A percentile compares a stretch with the other conserved stretches of the same genome.
These are phyloP conservation scores for Pascua sp. DNA, from an alignment of 1,284 basidiomycete species.

Conservation along the genomic window DNA sequence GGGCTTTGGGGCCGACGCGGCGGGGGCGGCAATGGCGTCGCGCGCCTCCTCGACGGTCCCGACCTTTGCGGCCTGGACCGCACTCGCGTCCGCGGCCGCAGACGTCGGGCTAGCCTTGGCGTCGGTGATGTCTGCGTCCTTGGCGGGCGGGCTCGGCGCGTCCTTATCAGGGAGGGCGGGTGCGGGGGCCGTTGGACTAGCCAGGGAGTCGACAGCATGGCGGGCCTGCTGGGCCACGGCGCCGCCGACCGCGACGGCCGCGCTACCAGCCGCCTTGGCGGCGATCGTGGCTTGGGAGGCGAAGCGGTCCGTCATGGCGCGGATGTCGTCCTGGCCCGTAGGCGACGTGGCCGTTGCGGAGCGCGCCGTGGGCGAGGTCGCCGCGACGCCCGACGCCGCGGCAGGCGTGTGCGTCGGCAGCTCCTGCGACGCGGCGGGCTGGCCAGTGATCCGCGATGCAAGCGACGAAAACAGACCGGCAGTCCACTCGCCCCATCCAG, in stretches of 20 bases:
- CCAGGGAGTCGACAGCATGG: slow-evolving; percentile 28
- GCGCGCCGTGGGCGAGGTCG: slow-evolving; percentile 12
- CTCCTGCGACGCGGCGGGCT: not conserved
- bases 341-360: slow-evolving; percentile 16
- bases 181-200: too few species aligned
- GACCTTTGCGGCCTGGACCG: too few species aligned
- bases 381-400: slow-evolving; percentile 10
- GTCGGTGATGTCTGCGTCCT: too few species aligned
- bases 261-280: slow-evolving; percentile 37
- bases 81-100: too few species aligned
- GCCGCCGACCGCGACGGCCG: slow-evolving; percentile 33
- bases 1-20: too few species aligned
- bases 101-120: too few species aligned
- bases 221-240: slow-evolving; percentile 37
- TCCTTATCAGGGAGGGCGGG: too few species aligned
- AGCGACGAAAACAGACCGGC: slow-evolving; percentile 16
- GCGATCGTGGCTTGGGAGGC: slow-evolving; percentile 35
- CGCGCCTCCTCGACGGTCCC: too few species aligned
- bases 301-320: slow-evolving; percentile 16
- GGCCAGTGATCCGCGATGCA: slow-evolving; percentile 4
- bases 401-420: slow-evolving; percentile 22
- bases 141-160: too few species aligned
- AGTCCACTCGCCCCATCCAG: slow-evolving; percentile 43
- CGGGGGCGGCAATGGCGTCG: too few species aligned
- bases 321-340: slow-evolving; percentile 20